Evolutionary conservation across 2,329 filamentous ascomycete genomes (phyloP), one percentile per base, ranked within the genome.

Genomic region (Aspergillus alliaceus): DNA sequence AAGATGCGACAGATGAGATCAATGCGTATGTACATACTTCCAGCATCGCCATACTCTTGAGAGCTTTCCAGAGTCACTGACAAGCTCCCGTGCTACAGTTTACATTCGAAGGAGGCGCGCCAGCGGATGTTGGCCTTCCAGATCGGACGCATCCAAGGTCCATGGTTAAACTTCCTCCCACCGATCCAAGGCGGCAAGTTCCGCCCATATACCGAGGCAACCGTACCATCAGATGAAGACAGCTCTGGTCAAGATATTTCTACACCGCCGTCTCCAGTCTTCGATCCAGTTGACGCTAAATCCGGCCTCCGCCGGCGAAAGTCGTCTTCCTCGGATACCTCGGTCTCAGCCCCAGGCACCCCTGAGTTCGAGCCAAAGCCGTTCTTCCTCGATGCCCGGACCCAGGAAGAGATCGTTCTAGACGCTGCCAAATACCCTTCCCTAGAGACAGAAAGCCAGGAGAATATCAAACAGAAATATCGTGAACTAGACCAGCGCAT

Each of bases 1-100:
- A 89, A 76, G 92, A 96, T 84, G 93, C 91, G 51, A 97, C 93
- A 11, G 93, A 97, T 74, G 95, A 98, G 76, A 88, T 98, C 60
- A 91, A 89, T 73, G 90, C 88, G 91, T 97, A 83, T 51, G 88
- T 80, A 9, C 46, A 18, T 80, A 9, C 35, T 24, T 47, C 8
- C 3, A 7, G 25, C 20, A 31, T 27, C 15, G n/a, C 34, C 5
- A 7, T 3, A 40, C 24, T 4, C 11, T 14, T 11, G 37, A 40
- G 20, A 42, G 22, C 20, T 22, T 42, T 42, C 20, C 12, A 15
- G 14, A 14, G 24, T 22, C 37, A 8, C 46, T 34, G 12, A 51
- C 20, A 11, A 15, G 27, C 22, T 39, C 59, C 66, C 54, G 67
- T 49, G 35, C 34, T 44, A 12, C 66, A 96, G 91, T 39, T 80